Evolutionary conservation across 2,329 filamentous ascomycete genomes (phyloP).

Genomic region (Bipolaris gigantea): DNA sequence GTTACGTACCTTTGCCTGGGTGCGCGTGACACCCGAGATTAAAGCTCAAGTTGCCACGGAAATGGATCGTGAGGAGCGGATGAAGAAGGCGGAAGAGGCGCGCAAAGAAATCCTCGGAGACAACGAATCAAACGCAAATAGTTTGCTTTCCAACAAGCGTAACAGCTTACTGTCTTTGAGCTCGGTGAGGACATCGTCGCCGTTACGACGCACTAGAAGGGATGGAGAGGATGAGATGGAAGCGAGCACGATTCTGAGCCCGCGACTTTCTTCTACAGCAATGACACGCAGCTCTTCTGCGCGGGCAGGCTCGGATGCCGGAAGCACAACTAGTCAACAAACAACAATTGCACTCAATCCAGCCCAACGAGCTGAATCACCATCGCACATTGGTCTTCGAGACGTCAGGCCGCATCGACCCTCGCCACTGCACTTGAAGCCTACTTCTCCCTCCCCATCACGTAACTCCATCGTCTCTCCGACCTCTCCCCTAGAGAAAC

Average conservation of each 20-base stretch:
- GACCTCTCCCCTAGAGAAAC: slow-evolving; percentile 22
- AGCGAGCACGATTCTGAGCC: slow-evolving; percentile 35
- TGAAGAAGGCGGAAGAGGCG: slow-evolving; percentile 37
- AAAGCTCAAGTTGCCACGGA: slow-evolving; percentile 77
- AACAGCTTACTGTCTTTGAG: slow-evolving; percentile 33
- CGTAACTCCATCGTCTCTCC: slow-evolving; percentile 20
- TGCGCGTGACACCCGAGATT: slow-evolving; percentile 80
- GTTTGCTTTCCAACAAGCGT: slow-evolving; percentile 36
- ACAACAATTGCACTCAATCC: slow-evolving; percentile 39
- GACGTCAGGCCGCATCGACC: slow-evolving; percentile 34
- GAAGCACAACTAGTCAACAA: slow-evolving; percentile 41
- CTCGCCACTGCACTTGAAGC: slow-evolving; percentile 39
- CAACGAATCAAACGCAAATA: slow-evolving; percentile 33
- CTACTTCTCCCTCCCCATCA: slow-evolving; percentile 36
- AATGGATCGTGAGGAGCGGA: slow-evolving; percentile 54
- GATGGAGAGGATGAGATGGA: slow-evolving; percentile 36
- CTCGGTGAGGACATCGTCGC: slow-evolving; percentile 34
- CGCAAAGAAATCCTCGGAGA: slow-evolving; percentile 36
- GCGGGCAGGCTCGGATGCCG: slow-evolving; percentile 37
- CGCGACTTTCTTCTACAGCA: slow-evolving; percentile 21
- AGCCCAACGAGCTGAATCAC: slow-evolving; percentile 25
- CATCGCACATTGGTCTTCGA: slow-evolving; percentile 23
- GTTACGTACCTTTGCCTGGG: slow-evolving; percentile 86
- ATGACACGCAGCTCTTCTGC: slow-evolving; percentile 32
- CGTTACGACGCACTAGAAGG: slow-evolving; percentile 27